These are phyloP conservation scores for Colletotrichum cuscutae DNA, from an alignment of 2,329 filamentous ascomycete species.

Conservation along the genomic window DNA sequence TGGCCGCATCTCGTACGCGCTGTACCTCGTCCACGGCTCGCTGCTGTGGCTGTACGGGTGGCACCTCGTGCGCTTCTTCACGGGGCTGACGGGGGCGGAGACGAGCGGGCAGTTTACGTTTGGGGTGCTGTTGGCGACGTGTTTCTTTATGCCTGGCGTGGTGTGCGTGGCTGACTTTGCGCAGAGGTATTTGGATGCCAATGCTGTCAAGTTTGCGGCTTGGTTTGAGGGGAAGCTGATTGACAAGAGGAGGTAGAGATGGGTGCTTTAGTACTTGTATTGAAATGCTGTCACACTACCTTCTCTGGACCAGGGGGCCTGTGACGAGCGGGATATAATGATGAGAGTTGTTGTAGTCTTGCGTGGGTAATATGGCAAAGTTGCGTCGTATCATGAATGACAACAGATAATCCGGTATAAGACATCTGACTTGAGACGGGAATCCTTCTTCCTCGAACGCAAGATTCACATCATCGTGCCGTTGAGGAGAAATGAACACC, in stretches of 20 bases:
- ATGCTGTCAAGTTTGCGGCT: constrained; percentile 9
- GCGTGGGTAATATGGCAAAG: neutral
- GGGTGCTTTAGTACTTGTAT: neutral
- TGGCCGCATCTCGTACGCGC: constrained; percentile 68
- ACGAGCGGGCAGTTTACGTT: neutral
- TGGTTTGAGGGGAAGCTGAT: constrained; percentile 22
- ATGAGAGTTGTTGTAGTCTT: neutral
- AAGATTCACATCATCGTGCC: neutral
- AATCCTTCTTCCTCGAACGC: too few relatives aligned
- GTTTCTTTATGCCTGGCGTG: constrained; percentile 6
- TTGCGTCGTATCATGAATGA: neutral
- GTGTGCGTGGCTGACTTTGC: constrained; percentile 19
- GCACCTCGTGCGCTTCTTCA: constrained; percentile 3
- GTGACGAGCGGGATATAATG: neutral
- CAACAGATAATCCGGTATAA: neutral
- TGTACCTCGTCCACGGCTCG: constrained; percentile 74
- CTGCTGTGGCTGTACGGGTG: constrained; percentile 65
- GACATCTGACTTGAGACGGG: neutral
- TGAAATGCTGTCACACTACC: neutral
- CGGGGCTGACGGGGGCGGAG: constrained; percentile 1
- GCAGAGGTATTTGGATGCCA: constrained; percentile 20
- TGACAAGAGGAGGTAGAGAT: neutral
- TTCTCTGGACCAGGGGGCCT: neutral
- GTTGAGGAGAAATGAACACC: neutral
- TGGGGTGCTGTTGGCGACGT: constrained; percentile 3